Percentiles rank a stretch among this genome's conserved stretches.
Evolutionary conservation across 345 rosid genomes (phyloP).

Genomic region (Nasturtium officinale): DNA sequence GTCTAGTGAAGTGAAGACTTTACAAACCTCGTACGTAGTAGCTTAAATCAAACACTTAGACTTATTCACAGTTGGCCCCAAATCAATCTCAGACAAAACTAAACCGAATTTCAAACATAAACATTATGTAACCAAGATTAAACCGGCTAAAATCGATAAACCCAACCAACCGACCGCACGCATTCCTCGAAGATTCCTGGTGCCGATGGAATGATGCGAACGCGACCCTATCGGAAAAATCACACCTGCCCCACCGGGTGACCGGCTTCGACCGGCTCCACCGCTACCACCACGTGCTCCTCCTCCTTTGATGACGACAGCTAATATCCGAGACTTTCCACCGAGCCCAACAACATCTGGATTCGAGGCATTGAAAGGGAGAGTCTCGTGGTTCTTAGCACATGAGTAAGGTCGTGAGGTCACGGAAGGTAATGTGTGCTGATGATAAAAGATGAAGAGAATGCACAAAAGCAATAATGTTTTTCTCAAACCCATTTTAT

Average conservation of each 20-base stretch:
- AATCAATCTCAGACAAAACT: background rate
- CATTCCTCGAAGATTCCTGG: background rate
- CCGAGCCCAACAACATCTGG: background rate
- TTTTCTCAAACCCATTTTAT: slow-evolving; percentile 6
- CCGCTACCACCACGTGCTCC: background rate
- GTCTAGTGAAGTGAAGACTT: background rate
- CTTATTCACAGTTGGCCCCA: background rate
- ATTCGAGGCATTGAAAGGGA: background rate
- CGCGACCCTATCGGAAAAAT: background rate
- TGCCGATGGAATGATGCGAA: background rate
- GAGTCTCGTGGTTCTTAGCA: slow-evolving; percentile 5
- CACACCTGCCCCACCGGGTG: background rate
- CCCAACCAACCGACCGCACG: background rate
- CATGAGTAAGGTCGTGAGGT: background rate
- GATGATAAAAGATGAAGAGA: slow-evolving; percentile 11
- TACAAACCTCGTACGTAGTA: background rate
- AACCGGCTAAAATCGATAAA: slow-evolving; percentile 16
- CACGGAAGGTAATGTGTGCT: background rate
- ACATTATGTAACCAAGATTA: background rate
- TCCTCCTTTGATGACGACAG: background rate
- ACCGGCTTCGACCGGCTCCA: background rate
- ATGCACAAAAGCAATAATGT: slow-evolving; percentile 5
- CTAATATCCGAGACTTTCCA: slow-evolving; percentile 1
- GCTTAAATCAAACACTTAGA: too few species aligned
- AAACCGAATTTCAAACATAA: background rate